Evolutionary conservation across 1,284 basidiomycete genomes (phyloP), one percentile per base, ranked within the genome.

Genomic region (Coniferiporia sulphurascens): DNA sequence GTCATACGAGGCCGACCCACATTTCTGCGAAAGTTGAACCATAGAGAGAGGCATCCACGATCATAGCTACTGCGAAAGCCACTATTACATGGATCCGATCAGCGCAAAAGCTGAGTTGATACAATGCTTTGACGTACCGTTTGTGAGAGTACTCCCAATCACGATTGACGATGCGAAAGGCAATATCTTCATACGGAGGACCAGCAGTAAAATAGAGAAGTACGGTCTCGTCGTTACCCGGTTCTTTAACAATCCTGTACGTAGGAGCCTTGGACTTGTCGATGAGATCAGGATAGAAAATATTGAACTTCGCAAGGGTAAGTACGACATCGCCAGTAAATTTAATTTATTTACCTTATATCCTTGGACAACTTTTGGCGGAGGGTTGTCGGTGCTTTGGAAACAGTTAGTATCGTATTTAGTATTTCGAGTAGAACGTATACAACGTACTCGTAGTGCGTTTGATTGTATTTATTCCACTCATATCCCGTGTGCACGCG

Each of bases 401-500:
- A 55, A 58, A 56, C 50, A 66, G 32, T 60, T 7, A 62, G 56
- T 48, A 13, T 58, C 64, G 36, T 62, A 49, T 58, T 17, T 1
- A 41, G 38, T 34, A 41, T 19, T 12, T 48, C 13, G 36, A 35
- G 38, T 54, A 52, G 36, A 36, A 17, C 19, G 59, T 38, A 46
- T 48, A n/a, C 48, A 2, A 84, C 86, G 64, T 77, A 95, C 93
- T 98, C 95, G 71, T 98, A 98, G 74, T 98, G 95, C 4, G 95
- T 97, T 72, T 98, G 95, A 71, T 98, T 98, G 75, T 98, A 98
- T 78, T 97, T 96, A 78, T 97, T 99, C 97, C 97, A 99, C 72
- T 99, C 97, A 71, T 96, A 99, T n/a, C 97, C 97, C n/a, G 97
- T 99, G 70, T 98, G 95, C 36, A 99, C 96, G 61, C 96, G 89